Evolutionary conservation across 73 alveolate species (phyloP).

Genomic region (Paramecium pentaurelia): DNA sequence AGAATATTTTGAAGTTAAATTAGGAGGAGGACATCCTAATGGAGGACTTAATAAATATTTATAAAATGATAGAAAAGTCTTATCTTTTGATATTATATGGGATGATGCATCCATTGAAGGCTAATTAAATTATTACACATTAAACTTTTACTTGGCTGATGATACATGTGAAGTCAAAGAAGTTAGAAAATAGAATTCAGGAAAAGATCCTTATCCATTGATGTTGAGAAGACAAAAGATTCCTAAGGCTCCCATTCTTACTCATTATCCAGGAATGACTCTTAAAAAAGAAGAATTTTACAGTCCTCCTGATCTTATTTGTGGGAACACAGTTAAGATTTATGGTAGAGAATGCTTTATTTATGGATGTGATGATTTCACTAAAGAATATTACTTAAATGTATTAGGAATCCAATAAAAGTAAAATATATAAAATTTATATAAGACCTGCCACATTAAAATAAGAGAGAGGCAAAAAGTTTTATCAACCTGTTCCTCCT

Average conservation of each 20-base stretch:
- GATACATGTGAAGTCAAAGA: slow-evolving; percentile 91
- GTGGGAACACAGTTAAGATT: slow-evolving; percentile 84
- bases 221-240: slow-evolving; percentile 88
- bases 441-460: slow-evolving; percentile 71
- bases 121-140: slow-evolving; percentile 85
- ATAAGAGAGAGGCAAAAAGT: slow-evolving; percentile 76
- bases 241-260: slow-evolving; percentile 86
- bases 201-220: slow-evolving; percentile 93
- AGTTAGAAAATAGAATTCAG: slow-evolving; percentile 84
- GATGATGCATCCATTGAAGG: slow-evolving; percentile 92
- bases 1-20: slow-evolving; percentile 93
- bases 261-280: slow-evolving; percentile 95
- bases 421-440: not conserved
- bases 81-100: slow-evolving; percentile 64
- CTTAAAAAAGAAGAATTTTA: slow-evolving; percentile 90
- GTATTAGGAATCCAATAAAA: slow-evolving; percentile 76
- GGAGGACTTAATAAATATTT: slow-evolving; percentile 41
- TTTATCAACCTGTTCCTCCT: slow-evolving; percentile 87
- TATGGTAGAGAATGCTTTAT: slow-evolving; percentile 91
- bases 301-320: slow-evolving; percentile 79
- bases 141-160: slow-evolving; percentile 91
- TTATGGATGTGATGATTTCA: slow-evolving; percentile 92
- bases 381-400: slow-evolving; percentile 91
- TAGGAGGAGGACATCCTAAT: slow-evolving; percentile 81
- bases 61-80: slow-evolving; percentile 22